These are phyloP conservation scores for Coniochaeta sp. DNA, from an alignment of 2,329 filamentous ascomycete genomes.

Conservation along the genomic window DNA sequence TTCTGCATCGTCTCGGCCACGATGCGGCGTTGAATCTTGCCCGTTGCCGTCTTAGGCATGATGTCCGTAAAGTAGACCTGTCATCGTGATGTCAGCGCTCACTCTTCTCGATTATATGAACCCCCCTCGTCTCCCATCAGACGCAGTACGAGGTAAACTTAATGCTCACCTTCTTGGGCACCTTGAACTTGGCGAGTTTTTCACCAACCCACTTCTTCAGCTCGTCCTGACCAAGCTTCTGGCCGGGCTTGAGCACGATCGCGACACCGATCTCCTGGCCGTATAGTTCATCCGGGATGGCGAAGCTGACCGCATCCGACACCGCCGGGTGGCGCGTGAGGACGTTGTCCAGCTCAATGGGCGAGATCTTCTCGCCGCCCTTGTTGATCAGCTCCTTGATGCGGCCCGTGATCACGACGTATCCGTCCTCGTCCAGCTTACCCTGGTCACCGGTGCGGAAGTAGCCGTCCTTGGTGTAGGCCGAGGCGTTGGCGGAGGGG, in stretches of 20 bases:
- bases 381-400: conserved; percentile 94
- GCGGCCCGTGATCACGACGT: conserved; percentile 79
- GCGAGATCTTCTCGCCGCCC: conserved; percentile 83
- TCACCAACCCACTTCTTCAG: conserved; percentile 63
- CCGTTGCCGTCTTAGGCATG: conserved; percentile 90
- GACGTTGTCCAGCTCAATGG: conserved; percentile 81
- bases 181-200: conserved; percentile 75
- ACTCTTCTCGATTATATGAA: background rate
- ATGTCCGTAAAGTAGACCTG: conserved; percentile 73
- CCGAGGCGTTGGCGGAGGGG: conserved; percentile 62
- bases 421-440: conserved; percentile 71
- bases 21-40: conserved; percentile 79
- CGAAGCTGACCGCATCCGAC: conserved; percentile 75
- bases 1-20: conserved; percentile 83
- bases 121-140: background rate
- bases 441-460: conserved; percentile 88
- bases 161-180: conserved; percentile 65
- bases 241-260: conserved; percentile 63
- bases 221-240: conserved; percentile 48
- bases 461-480: conserved; percentile 69
- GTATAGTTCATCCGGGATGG: conserved; percentile 74
- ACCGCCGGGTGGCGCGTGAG: conserved; percentile 67
- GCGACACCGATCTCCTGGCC: conserved; percentile 77
- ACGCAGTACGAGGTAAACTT: background rate
- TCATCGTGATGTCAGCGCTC: conserved; percentile 8